Percentiles rank a stretch among this genome's conserved stretches.
phyloP scores from a whole-genome alignment of 1,284 basidiomycete species.

The Microbotryomycetes sp. region DNA sequence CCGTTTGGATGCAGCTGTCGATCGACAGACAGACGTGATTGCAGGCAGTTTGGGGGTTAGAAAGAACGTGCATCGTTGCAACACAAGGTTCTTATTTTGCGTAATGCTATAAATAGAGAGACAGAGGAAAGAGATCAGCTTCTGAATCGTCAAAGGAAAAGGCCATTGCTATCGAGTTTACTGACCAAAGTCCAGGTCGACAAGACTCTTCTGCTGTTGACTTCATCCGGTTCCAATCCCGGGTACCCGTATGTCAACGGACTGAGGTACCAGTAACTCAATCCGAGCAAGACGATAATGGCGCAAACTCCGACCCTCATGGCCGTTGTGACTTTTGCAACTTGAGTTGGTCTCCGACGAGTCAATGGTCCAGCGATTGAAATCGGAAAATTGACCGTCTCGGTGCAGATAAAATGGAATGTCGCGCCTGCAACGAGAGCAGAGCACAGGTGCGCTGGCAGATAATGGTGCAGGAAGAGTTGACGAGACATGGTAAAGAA shows the following conservation, averaged over 20 bases:
- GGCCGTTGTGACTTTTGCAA: slow-evolving; percentile 64
- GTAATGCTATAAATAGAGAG: no score
- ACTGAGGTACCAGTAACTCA: slow-evolving; percentile 64
- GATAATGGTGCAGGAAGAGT: slow-evolving; percentile 94
- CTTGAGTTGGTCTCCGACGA: slow-evolving; percentile 53
- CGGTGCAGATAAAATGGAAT: slow-evolving; percentile 82
- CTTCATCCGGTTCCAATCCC: slow-evolving; percentile 45
- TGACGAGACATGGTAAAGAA: slow-evolving; percentile 99
- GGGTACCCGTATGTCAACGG: slow-evolving; percentile 88
- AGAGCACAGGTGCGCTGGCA: slow-evolving; percentile 73
- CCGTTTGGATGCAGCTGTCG: no score
- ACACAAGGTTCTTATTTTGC: no score
- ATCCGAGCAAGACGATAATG: slow-evolving; percentile 53
- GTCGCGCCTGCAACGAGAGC: slow-evolving; percentile 85
- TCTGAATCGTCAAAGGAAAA: no score
- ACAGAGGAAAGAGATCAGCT: no score
- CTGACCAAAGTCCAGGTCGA: slow-evolving; percentile 35
- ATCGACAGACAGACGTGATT: no score
- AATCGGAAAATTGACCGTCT: slow-evolving; percentile 88
- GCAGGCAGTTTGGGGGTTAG: no score
- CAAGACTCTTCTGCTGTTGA: slow-evolving; percentile 33
- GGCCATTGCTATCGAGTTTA: no score
- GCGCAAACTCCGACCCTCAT: slow-evolving; percentile 48
- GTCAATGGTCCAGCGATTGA: slow-evolving; percentile 58
- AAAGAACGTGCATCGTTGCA: no score